A percentile compares a stretch with the other conserved stretches of the same genome.
phyloP scores from a whole-genome alignment of 2,329 filamentous ascomycete genomes.

The Fonsecaea pugnacius region DNA sequence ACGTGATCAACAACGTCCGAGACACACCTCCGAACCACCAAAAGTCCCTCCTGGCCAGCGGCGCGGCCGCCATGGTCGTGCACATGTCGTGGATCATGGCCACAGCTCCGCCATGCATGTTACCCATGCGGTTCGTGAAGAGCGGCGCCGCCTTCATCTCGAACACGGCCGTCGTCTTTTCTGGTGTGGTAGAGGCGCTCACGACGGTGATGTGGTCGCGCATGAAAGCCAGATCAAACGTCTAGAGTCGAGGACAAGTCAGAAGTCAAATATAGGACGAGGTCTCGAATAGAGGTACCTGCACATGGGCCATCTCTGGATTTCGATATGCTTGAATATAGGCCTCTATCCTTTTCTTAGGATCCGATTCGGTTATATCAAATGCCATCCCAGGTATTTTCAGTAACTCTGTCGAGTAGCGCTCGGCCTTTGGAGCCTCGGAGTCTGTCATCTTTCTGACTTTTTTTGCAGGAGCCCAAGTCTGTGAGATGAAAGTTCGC shows the following conservation, averaged over 20 bases:
- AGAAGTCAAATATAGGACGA: background rate
- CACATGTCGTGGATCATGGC: slow-evolving; percentile 25
- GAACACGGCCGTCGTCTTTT: slow-evolving; percentile 20
- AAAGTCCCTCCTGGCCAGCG: slow-evolving; percentile 22
- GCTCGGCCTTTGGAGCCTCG: background rate
- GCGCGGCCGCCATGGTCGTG: slow-evolving; percentile 21
- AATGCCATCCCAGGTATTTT: slow-evolving; percentile 19
- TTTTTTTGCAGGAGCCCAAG: background rate
- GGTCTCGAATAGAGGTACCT: background rate
- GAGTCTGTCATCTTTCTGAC: background rate
- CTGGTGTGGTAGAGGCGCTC: slow-evolving; percentile 8
- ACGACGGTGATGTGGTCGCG: slow-evolving; percentile 20
- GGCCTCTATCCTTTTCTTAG: slow-evolving; percentile 36
- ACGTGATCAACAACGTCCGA: slow-evolving; percentile 21
- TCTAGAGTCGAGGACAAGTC: background rate
- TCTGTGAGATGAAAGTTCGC: background rate
- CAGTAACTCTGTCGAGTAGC: slow-evolving; percentile 35
- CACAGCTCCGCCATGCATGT: slow-evolving; percentile 23
- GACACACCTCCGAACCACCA: slow-evolving; percentile 23
- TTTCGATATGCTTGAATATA: slow-evolving; percentile 18
- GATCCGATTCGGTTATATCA: slow-evolving; percentile 36
- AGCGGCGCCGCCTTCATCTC: slow-evolving; percentile 22
- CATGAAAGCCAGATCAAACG: slow-evolving; percentile 23
- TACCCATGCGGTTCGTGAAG: slow-evolving; percentile 24
- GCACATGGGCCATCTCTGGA: background rate